These are phyloP conservation scores for Gypsophila paniculata DNA, from an alignment of 179 eudicot genomes.

Conservation along the genomic window DNA sequence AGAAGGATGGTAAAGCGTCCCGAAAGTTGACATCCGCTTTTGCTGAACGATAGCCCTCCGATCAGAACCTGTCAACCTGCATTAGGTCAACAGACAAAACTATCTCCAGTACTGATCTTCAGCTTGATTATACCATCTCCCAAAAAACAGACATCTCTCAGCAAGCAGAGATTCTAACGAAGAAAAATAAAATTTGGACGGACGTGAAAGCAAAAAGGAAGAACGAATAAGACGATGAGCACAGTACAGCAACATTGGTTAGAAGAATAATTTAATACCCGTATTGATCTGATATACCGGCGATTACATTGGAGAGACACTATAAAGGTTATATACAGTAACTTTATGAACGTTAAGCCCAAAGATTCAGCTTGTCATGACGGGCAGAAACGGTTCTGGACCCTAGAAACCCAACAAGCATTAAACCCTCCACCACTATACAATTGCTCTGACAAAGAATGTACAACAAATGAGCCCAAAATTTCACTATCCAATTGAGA, in stretches of 20 bases:
- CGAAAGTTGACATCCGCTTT: background rate
- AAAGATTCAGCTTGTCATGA: conserved; percentile 27
- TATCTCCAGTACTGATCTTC: background rate
- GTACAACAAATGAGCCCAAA: conserved; percentile 69
- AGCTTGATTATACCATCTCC: background rate
- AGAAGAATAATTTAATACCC: conserved; percentile 33
- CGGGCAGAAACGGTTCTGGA: conserved; percentile 8
- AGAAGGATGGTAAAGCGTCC: background rate
- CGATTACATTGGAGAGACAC: conserved; percentile 33
- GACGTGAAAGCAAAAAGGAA: background rate
- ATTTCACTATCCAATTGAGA: conserved; percentile 34
- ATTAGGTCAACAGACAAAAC: background rate
- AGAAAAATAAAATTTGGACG: background rate
- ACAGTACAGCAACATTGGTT: conserved; percentile 5
- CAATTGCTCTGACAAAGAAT: conserved; percentile 60
- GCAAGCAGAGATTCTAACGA: background rate
- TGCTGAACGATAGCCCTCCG: background rate
- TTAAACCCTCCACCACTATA: conserved; percentile 58
- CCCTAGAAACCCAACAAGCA: conserved; percentile 33
- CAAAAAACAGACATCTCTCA: too few relatives aligned
- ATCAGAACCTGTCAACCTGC: background rate
- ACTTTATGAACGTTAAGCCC: conserved; percentile 49
- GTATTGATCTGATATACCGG: conserved; percentile 41
- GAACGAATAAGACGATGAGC: background rate
- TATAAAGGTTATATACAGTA: conserved; percentile 50